These are phyloP conservation scores for Mycena vulgaris DNA, from an alignment of 768 basidiomycete genomes.

Conservation along the genomic window DNA sequence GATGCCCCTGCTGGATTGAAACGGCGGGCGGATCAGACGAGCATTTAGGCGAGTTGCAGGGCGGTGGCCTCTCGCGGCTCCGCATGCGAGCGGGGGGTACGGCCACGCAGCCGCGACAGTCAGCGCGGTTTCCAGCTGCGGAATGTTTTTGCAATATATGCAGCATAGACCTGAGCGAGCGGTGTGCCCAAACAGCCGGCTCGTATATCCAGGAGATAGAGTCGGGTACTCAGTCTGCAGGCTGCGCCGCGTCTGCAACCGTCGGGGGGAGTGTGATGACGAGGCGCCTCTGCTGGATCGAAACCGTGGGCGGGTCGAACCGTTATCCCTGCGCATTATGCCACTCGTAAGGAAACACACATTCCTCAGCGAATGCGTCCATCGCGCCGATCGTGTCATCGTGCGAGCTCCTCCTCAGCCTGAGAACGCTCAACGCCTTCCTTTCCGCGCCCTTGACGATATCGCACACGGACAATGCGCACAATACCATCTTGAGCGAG, in stretches of 20 bases:
- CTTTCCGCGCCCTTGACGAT: slow-evolving; percentile 54
- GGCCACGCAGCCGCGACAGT: too few species aligned
- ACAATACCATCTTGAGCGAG: slow-evolving; percentile 96
- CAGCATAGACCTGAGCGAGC: slow-evolving; percentile 76
- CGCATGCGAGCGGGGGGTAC: too few species aligned
- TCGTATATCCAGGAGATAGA: slow-evolving; percentile 80
- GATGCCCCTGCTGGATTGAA: too few species aligned
- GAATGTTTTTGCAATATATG: slow-evolving; percentile 60
- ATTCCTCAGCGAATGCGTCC: slow-evolving; percentile 66
- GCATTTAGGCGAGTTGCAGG: too few species aligned
- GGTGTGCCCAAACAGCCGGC: slow-evolving; percentile 68
- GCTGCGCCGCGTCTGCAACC: slow-evolving; percentile 52
- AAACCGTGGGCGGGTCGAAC: slow-evolving; percentile 90
- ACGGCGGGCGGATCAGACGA: too few species aligned
- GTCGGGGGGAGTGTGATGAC: slow-evolving; percentile 69
- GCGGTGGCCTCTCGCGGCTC: too few species aligned
- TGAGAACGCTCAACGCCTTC: slow-evolving; percentile 81
- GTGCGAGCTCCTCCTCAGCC: slow-evolving; percentile 94
- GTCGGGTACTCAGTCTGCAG: slow-evolving; percentile 50
- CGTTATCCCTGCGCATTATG: slow-evolving; percentile 93
- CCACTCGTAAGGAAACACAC: slow-evolving; percentile 97
- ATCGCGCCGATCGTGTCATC: slow-evolving; percentile 91
- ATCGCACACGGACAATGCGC: slow-evolving; percentile 70
- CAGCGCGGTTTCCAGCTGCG: slow-evolving; percentile 56
- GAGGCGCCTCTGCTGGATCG: slow-evolving; percentile 72